Percentiles rank a stretch among this genome's conserved stretches.
These are phyloP conservation scores for Rhodotorula paludigena DNA, from an alignment of 768 basidiomycete genomes.

Conservation along the genomic window DNA sequence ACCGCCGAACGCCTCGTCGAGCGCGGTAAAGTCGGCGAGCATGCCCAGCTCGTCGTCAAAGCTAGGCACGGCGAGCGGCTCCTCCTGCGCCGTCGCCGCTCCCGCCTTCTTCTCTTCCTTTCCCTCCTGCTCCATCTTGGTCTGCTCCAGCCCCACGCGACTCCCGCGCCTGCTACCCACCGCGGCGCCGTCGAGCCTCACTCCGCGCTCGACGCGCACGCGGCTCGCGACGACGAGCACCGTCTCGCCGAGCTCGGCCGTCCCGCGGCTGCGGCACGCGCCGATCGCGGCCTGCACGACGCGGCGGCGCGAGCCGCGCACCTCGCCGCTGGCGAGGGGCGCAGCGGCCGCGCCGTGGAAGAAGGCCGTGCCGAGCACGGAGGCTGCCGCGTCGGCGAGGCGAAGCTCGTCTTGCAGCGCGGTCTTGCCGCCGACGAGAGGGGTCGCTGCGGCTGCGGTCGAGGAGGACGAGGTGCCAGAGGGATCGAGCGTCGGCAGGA, in stretches of 20 bases:
- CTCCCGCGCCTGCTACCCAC: neutral
- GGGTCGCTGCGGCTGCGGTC: neutral
- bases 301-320: neutral
- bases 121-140: neutral
- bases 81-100: neutral
- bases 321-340: too few species aligned
- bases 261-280: neutral
- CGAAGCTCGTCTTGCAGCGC: slow-evolving; percentile 27
- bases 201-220: neutral
- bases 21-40: slow-evolving; percentile 19
- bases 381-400: neutral
- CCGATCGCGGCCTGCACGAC: slow-evolving; percentile 15
- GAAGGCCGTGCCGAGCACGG: too few species aligned
- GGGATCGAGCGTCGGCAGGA: neutral
- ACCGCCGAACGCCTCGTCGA: slow-evolving; percentile 36
- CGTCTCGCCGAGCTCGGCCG: neutral
- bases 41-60: slow-evolving; percentile 12
- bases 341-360: too few species aligned
- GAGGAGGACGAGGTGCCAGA: neutral
- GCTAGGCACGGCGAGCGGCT: neutral
- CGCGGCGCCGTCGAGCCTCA: neutral
- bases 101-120: neutral
- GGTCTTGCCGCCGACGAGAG: neutral
- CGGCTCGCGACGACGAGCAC: slow-evolving; percentile 6
- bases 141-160: neutral